Evolutionary conservation across 306 rosid species (phyloP), one percentile per base, ranked within the genome.

Genomic region (Arachis stenosperma): DNA sequence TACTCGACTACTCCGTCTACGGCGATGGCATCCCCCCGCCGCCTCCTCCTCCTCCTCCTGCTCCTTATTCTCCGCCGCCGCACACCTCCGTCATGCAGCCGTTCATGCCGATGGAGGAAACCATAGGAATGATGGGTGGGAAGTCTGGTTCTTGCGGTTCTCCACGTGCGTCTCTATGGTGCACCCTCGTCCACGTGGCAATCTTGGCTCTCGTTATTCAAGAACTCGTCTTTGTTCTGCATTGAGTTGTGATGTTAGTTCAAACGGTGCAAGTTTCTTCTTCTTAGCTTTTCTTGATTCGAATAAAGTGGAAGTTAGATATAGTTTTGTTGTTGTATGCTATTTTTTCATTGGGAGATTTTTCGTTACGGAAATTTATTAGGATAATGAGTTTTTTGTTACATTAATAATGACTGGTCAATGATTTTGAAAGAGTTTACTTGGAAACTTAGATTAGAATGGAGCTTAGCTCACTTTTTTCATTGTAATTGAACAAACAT

Each of bases 1-100:
- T 92, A 15, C 90, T 92, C 6, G 82, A 92, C 27, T 89, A 86
- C 84, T 67, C 88, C 1, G 48, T 72, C 46, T 81, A 51, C 30
- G 88, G 87, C 3, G 76, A 82, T 10, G 81, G 77, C 5, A 27
- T 65, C 0, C 9, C 47, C 43, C 37, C 33, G 2, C 29, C 6
- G 0, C 30, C 17, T 0, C 63, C 83, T 2, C 43, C 51, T 33
- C 37, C 37, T 33, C 0, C 8, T 10, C 7, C 0, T 15, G 37
- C 7, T 33, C 4, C 37, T 33, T 22, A 22, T 22, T 33, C 53
- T 2, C 55, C 17, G 55, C 55, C 11, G n/a, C 13, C 9, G 51
- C 12, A 4, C 11, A 2, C 10, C 11, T 9, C 9, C 3, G 17
- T 5, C 7, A 42, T 58, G 0, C 61, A 77, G 0, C 81, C 81